Conservation (phyloP, 352 stramenopile species). For the Pythium coloratum region DNA sequence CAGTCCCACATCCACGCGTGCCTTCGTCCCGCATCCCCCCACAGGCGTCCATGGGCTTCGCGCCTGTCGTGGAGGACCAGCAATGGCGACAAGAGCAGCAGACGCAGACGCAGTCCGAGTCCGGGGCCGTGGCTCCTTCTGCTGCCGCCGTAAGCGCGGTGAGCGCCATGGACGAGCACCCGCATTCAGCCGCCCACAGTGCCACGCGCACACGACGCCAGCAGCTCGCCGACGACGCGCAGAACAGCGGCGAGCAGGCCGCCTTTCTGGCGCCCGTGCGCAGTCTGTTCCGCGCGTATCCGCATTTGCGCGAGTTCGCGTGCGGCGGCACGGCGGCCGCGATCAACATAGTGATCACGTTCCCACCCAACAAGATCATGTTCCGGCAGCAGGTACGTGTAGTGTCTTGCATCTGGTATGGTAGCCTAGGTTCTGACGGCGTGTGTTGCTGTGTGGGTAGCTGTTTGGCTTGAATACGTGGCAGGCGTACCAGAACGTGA, state of each 20-base stretch:
- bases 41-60: slow-evolving; percentile 17
- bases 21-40: background rate
- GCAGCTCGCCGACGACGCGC: slow-evolving; percentile 9
- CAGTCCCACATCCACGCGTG: background rate
- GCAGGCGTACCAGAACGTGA: slow-evolving; percentile 72
- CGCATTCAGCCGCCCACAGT: slow-evolving; percentile 2
- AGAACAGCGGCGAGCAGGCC: background rate
- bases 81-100: slow-evolving; percentile 19
- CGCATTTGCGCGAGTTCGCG: slow-evolving; percentile 79
- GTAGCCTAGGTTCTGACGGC: background rate
- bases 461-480: slow-evolving; percentile 73
- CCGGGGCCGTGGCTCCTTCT: too few relatives aligned
- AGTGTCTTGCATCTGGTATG: too few relatives aligned
- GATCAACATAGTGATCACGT: slow-evolving; percentile 89
- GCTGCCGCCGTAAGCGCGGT: background rate
- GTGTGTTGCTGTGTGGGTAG: slow-evolving; percentile 54
- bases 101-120: background rate
- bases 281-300: slow-evolving; percentile 53
- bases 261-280: slow-evolving; percentile 18
- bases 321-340: slow-evolving; percentile 77
- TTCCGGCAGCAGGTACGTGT: slow-evolving; percentile 81
- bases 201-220: slow-evolving; percentile 11
- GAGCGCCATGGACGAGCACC: slow-evolving; percentile 15
- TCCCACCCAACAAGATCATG: slow-evolving; percentile 90
- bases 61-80: slow-evolving; percentile 23